Conservation (phyloP, 805 yeast genomes). For the Sugiyamaella marilandica region DNA sequence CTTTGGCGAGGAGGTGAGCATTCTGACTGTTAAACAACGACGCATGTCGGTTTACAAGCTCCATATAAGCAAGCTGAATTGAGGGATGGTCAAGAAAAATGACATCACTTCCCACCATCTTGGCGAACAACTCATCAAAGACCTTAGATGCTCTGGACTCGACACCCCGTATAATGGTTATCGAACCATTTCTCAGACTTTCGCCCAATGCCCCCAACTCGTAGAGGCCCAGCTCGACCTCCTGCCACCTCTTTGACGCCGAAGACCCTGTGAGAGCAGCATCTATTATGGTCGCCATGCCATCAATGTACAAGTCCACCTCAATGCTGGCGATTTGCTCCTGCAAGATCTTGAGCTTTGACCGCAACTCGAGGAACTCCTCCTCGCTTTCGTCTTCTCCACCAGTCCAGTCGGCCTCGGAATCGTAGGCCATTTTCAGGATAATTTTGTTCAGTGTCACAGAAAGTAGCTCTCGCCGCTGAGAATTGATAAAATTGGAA, state of each 20-base stretch:
- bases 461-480: constrained; percentile 50
- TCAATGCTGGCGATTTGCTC: constrained; percentile 67
- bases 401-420: constrained; percentile 55
- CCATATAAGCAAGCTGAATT: constrained; percentile 77
- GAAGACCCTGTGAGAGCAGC: constrained; percentile 38
- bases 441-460: constrained; percentile 65
- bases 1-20: constrained; percentile 44
- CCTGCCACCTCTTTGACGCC: constrained; percentile 56
- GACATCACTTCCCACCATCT: constrained; percentile 45
- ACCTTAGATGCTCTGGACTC: constrained; percentile 61
- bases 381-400: constrained; percentile 69
- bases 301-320: constrained; percentile 57
- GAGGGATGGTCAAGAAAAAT: constrained; percentile 65
- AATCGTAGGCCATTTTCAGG: constrained; percentile 73
- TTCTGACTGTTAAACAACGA: constrained; percentile 45
- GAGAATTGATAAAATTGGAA: constrained; percentile 29
- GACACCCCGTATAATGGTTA: constrained; percentile 57
- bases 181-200: constrained; percentile 68
- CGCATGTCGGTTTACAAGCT: constrained; percentile 75
- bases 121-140: constrained; percentile 54
- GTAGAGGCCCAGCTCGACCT: constrained; percentile 78
- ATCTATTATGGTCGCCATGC: constrained; percentile 56
- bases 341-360: constrained; percentile 70
- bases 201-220: constrained; percentile 79
- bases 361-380: constrained; percentile 75